Conservation (phyloP, 306 rosid species). For the Lotus japonicus region DNA sequence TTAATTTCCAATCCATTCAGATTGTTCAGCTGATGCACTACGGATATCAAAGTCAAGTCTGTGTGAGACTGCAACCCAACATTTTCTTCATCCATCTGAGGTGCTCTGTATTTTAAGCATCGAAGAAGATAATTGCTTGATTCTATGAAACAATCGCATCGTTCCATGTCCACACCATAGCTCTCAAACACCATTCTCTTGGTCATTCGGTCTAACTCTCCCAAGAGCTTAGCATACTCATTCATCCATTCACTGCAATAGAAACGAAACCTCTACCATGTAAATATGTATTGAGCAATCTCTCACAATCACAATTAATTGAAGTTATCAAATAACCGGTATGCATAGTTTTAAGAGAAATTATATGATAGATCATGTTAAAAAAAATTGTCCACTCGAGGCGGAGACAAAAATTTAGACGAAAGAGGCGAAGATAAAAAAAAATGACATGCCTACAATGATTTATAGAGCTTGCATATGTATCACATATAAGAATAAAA, state of each 20-base stretch:
- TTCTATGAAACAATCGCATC: conserved; percentile 10
- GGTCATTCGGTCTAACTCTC: conserved; percentile 10
- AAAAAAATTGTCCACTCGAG: too few species aligned
- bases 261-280: too few species aligned
- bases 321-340: too few species aligned
- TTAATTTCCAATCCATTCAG: conserved; percentile 34
- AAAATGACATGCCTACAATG: too few species aligned
- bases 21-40: conserved; percentile 32
- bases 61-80: conserved; percentile 29
- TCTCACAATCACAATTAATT: too few species aligned
- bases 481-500: too few species aligned
- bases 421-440: too few species aligned
- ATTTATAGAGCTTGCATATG: too few species aligned
- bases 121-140: conserved; percentile 28
- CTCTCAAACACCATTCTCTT: conserved; percentile 41
- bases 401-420: too few species aligned
- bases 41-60: conserved; percentile 10
- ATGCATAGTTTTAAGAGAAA: too few species aligned
- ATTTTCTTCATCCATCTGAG: conserved; percentile 6
- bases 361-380: too few species aligned
- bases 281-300: too few species aligned
- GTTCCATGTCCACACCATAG: conserved; percentile 26
- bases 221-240: conserved; percentile 17
- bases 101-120: conserved; percentile 23
- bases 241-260: conserved; percentile 14